Conservation (phyloP, 306 rosid species). For the Sindora glabra region DNA sequence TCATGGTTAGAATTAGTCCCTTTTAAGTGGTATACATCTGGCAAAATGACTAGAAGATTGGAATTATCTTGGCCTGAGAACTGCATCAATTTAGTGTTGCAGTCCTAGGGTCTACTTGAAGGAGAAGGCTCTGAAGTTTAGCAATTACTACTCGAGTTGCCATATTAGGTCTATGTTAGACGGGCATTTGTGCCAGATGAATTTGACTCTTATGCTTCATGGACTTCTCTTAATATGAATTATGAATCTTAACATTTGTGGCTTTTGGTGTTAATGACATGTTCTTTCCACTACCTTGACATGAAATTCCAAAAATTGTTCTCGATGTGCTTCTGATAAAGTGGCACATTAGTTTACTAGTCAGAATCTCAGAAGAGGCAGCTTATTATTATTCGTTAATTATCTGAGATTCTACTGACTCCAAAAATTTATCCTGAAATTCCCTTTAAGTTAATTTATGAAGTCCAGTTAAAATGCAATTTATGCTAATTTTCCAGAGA, state of each 20-base stretch:
- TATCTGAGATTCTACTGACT: too few species aligned
- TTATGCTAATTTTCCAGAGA: too few species aligned
- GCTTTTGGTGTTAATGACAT: background rate
- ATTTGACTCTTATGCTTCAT: background rate
- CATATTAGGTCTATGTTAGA: background rate
- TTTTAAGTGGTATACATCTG: background rate
- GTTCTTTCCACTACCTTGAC: background rate
- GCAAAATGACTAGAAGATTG: background rate
- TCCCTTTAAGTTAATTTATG: too few species aligned
- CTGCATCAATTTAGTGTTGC: background rate
- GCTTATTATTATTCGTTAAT: background rate
- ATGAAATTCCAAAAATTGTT: background rate
- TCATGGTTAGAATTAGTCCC: background rate
- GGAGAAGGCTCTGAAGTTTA: too few species aligned
- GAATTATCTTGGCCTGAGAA: background rate
- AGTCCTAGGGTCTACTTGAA: too few species aligned
- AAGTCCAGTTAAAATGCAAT: too few species aligned
- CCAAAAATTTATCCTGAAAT: too few species aligned
- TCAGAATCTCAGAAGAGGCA: background rate
- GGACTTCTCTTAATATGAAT: background rate
- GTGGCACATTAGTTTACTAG: background rate
- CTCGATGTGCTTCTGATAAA: background rate
- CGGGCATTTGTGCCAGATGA: background rate
- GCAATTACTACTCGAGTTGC: background rate
- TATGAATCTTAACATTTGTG: background rate